Evolutionary conservation across 768 basidiomycete genomes (phyloP).

Genomic region (Boletus vermiculosoides): DNA sequence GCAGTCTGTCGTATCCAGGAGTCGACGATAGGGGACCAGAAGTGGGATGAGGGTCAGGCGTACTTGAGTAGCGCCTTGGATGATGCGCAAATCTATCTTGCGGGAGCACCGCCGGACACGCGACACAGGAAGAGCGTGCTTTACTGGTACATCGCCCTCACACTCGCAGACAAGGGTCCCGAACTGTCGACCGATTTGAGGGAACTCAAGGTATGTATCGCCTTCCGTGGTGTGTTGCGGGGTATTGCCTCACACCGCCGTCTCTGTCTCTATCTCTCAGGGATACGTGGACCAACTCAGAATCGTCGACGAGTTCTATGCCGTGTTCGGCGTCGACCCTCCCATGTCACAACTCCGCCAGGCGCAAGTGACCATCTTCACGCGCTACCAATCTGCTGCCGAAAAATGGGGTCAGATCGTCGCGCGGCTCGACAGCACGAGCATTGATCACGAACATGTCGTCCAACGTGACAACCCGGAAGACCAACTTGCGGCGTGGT

Average conservation of each 20-base stretch:
- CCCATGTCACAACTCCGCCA: slow-evolving; percentile 53
- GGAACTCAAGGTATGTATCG: slow-evolving; percentile 46
- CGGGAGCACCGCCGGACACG: slow-evolving; percentile 59
- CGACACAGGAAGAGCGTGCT: slow-evolving; percentile 57
- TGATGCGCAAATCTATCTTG: slow-evolving; percentile 55
- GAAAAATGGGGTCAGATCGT: slow-evolving; percentile 49
- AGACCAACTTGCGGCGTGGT: slow-evolving; percentile 59
- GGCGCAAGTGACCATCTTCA: slow-evolving; percentile 50
- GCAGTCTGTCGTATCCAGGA: slow-evolving; percentile 50
- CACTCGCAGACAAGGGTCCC: slow-evolving; percentile 49
- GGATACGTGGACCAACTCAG: slow-evolving; percentile 43
- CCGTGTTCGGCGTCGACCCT: slow-evolving; percentile 44
- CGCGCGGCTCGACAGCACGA: slow-evolving; percentile 33
- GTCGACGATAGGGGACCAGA: slow-evolving; percentile 39
- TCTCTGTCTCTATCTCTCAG: slow-evolving; percentile 24
- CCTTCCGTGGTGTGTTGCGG: not conserved
- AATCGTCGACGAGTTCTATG: slow-evolving; percentile 51
- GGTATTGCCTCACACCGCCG: not conserved
- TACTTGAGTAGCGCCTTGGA: slow-evolving; percentile 59
- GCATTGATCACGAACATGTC: slow-evolving; percentile 30
- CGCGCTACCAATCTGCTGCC: slow-evolving; percentile 42
- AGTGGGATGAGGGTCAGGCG: slow-evolving; percentile 60
- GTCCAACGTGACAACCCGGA: slow-evolving; percentile 42
- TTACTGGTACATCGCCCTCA: slow-evolving; percentile 59
- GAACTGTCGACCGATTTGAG: slow-evolving; percentile 47